These are phyloP conservation scores for Chytriomyces confervae DNA, from an alignment of 192 early-diverging fungal species.

Conservation along the genomic window DNA sequence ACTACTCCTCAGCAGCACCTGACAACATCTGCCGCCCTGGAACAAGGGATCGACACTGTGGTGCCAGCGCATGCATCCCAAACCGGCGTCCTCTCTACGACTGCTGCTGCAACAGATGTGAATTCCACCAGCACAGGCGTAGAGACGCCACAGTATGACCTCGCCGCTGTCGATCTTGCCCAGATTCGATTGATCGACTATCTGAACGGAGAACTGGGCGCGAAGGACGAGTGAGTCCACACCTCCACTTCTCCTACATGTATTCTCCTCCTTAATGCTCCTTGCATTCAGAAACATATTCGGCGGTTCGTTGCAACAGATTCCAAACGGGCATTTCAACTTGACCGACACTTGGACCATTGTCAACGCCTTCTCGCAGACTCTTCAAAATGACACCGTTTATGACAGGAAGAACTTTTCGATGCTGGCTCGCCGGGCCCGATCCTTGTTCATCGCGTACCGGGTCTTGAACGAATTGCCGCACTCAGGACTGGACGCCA, in stretches of 20 bases:
- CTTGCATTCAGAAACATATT: conserved; percentile 6
- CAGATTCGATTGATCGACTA: conserved; percentile 11
- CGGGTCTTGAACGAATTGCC: neutral
- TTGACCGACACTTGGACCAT: neutral
- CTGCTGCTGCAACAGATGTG: too few species aligned
- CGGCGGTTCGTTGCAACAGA: conserved; percentile 18
- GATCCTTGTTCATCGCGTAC: conserved; percentile 2
- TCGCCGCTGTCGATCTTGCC: too few species aligned
- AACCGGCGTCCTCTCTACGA: too few species aligned
- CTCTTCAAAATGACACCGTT: neutral
- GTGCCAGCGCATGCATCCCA: too few species aligned
- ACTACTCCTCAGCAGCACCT: too few species aligned
- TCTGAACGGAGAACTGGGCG: conserved; percentile 16
- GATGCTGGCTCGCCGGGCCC: neutral
- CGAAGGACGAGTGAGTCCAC: too few species aligned
- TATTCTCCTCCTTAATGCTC: too few species aligned
- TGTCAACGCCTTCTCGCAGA: conserved; percentile 8
- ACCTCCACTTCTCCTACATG: too few species aligned
- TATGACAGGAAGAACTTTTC: conserved; percentile 19
- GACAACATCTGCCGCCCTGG: too few species aligned
- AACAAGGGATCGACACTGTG: too few species aligned
- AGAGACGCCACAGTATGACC: too few species aligned
- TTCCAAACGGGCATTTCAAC: conserved; percentile 4
- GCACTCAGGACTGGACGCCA: neutral
- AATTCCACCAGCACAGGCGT: too few species aligned